Evolutionary conservation across 2,329 filamentous ascomycete species (phyloP), one percentile per base, ranked within the genome.

Genomic region (Xylaria sp.): DNA sequence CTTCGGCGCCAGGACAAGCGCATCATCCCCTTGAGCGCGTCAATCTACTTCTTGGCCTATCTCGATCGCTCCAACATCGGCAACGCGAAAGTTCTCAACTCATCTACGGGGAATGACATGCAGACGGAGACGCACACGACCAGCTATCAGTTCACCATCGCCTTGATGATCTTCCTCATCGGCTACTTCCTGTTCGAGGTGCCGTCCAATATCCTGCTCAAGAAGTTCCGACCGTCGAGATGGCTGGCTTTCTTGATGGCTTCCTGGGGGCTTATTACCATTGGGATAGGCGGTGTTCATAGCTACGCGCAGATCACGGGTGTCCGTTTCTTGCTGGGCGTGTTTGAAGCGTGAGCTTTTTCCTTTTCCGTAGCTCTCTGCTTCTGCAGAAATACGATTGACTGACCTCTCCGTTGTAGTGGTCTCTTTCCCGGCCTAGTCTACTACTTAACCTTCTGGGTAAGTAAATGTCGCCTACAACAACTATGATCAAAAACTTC

Each of bases 381-480:
- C 5, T 31, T 28, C 23, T n/a, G 18, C 3, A 15, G 49, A 20
- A 31, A 51, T 9, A 13, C 13, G 15, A 46, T 54, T 23, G n/a
- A 31, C 65, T 70, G 41, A 72, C 56, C 43, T 9, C 9, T 20
- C 2, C 20, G 9, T n/a, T 33, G 25, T 49, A 72, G 70, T 3
- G 91, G 91, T 0, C 80, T 93, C 1, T 93, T 93, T 69, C 90
- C 90, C 0, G 90, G 90, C 0, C 80, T 92, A 72, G 86, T 86
- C 77, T 73, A 89, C 78, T 93, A 92, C 73, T 82, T 94, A 57
- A 93, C 91, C 0, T 88, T 93, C 70, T 94, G 92, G 76, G 76
- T 78, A 60, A 74, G 76, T 73, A 43, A 39, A 18, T 48, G 10
- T 31, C 8, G 48, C 10, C 28, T 36, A 23, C 41, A 10, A 3